phyloP scores from a whole-genome alignment of 2,329 filamentous ascomycete genomes.

The Microdochium bolleyi region DNA sequence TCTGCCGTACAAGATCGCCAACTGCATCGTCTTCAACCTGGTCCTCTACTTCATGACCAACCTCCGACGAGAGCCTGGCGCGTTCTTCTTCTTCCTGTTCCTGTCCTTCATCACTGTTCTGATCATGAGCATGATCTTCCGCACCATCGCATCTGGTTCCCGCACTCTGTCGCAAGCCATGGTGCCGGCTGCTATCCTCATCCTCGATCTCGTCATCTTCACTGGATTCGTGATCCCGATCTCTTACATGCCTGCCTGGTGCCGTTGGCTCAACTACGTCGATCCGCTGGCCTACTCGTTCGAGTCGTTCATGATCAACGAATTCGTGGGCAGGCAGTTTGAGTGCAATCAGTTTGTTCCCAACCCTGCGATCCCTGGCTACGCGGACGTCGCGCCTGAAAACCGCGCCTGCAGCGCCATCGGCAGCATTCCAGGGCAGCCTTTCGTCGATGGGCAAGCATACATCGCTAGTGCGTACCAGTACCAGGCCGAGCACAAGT shows the following conservation, averaged over 20 bases:
- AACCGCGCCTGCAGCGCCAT: conserved; percentile 50
- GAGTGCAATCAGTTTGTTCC: conserved; percentile 39
- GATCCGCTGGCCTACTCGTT: conserved; percentile 76
- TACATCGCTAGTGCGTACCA: conserved; percentile 47
- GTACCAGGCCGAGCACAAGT: conserved; percentile 52
- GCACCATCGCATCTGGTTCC: conserved; percentile 70
- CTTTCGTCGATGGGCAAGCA: conserved; percentile 45
- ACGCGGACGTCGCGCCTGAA: conserved; percentile 20
- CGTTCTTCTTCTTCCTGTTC: conserved; percentile 82
- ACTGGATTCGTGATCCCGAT: conserved; percentile 62
- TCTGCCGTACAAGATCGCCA: conserved; percentile 73
- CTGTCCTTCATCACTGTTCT: conserved; percentile 67
- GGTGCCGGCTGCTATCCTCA: conserved; percentile 51
- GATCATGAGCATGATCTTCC: conserved; percentile 81
- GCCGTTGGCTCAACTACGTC: conserved; percentile 75
- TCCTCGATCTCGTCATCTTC: conserved; percentile 59
- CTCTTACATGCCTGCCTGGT: conserved; percentile 70
- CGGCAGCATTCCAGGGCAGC: conserved; percentile 46
- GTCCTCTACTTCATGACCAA: conserved; percentile 84
- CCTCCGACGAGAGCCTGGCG: conserved; percentile 61
- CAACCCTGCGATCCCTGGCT: conserved; percentile 20
- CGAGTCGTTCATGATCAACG: conserved; percentile 74
- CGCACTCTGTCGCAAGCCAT: conserved; percentile 60
- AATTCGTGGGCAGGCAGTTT: conserved; percentile 63
- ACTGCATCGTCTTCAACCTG: conserved; percentile 69